Base-by-base conservation (phyloP, 257 asterid genomes). In the Lycium barbarum region DNA sequence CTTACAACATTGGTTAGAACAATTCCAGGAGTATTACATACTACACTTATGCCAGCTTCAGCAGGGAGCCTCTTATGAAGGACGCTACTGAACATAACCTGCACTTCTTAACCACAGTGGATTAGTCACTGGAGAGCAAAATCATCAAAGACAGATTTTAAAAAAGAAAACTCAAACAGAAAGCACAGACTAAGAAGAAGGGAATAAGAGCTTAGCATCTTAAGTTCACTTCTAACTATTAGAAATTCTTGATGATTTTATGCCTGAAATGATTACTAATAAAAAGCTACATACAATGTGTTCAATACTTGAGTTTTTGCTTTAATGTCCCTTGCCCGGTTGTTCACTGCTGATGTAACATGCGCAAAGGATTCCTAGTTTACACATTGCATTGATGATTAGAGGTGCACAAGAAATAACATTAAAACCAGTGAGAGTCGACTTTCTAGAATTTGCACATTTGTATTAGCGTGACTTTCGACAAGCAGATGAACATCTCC, bases 1-100 rank as follows among this genome's bases (percentile, higher is more conserved):
- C 97, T 93, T 94, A 97, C 99, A 66, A 97, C 98, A 88, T 97
- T 97, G 82, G 99, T 95, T 68, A 94, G 97, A 84, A 95, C 99
- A 83, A 97, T 88, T 88, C 99, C 99, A 36, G 99, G 98, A 53
- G 98, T 94, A 82, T 90, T 97, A 86, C 99, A 97, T 26, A 88
- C 89, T 79, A 93, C 89, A 84, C 92, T 92, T 88, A 97, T 89
- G 85, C 99, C 99, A 85, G 97, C 88, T 95, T 97, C 98, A 80
- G 93, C 89, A 74, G 99, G 98, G 87, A 97, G 84, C 84, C 93
- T 91, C 90, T 97, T 97, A 63, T 95, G 95, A 82, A 97, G 97
- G 86, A 94, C 88, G 86, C 98, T 95, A 90, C 98, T 94, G 90
- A 94, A 94, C 99, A 95, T 94, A 83, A 97, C 83, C 99, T 97